Evolutionary conservation across 108 stramenopile genomes (phyloP), one percentile per base, ranked within the genome.

Genomic region (Pinguiococcus pyrenoidosus): DNA sequence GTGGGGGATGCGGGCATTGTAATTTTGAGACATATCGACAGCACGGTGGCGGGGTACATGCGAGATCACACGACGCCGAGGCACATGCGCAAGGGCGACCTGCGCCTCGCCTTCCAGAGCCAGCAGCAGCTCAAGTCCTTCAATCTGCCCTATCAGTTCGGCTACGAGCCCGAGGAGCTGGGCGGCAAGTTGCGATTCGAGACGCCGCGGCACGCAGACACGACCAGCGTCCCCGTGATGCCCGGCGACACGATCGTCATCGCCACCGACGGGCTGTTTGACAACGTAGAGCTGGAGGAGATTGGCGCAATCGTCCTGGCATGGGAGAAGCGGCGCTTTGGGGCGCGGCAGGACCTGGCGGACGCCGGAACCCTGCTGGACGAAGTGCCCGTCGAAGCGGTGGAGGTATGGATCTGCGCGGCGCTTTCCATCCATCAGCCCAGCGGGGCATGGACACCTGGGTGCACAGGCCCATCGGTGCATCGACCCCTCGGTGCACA

Each of bases 191-290:
- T 50, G 2, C 78, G 78, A 27, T 94, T 94, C 55, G 84, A 84
- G 50, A 56, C 63, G 13, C 85, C 88, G 1, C 35, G 59, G 0
- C 87, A 90, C 49, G 80, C 84, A 1, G 87, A 86, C 51, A 90
- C 78, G 1, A 80, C 81, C 2, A 83, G 81, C 23, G 75, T 94
- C 25, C 89, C 88, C 46, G 49, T 94, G 18, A 66, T 84, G 41
- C 72, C 86, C 0, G 92, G 92, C 4, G 92, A 94, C 54, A 87
- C 91, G 24, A 76, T 94, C 40, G 81, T 94, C 43, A 77, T 89
- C 70, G 88, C 84, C 33, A 89, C 92, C 10, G 92, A 94, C 70
- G 92, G 92, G 4, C 71, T 94, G 20, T 94, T 87, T 58, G 92
- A 94, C 64, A 94, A 94, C 68, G 83, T 94, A 18, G 92, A 94